phyloP scores from a whole-genome alignment of 169 alveolate genomes.

The Hammondia hammondi region DNA sequence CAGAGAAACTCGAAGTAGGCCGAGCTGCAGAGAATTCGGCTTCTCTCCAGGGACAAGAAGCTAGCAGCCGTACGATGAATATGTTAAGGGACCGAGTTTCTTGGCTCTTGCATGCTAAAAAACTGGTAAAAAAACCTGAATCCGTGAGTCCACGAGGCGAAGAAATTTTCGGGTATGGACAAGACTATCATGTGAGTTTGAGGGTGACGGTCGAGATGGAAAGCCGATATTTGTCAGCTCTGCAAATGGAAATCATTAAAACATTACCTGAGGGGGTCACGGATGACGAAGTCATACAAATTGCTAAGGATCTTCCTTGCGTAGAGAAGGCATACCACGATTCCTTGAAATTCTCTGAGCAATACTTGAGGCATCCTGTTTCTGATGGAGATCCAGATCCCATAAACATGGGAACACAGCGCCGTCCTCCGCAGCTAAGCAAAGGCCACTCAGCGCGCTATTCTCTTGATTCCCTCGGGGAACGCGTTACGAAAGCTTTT shows the following conservation, averaged over 20 bases:
- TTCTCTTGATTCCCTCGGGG: neutral
- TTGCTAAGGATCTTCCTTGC: constrained; percentile 35
- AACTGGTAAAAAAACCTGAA: constrained; percentile 7
- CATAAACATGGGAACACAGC: neutral
- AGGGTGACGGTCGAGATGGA: constrained; percentile 34
- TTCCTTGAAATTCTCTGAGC: constrained; percentile 22
- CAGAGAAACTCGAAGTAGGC: constrained; percentile 10
- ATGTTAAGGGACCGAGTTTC: constrained; percentile 8
- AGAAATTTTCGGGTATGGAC: neutral
- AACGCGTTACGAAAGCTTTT: neutral
- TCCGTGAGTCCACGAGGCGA: neutral
- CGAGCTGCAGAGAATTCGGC: neutral
- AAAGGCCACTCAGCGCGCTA: neutral
- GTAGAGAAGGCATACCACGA: constrained; percentile 44
- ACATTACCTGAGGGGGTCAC: constrained; percentile 45
- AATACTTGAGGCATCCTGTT: neutral
- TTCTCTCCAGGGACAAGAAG: constrained; percentile 47
- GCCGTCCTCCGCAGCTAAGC: neutral
- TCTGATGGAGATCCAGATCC: neutral
- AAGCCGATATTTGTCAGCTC: constrained; percentile 45
- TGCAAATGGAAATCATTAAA: constrained; percentile 50
- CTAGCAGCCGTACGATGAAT: constrained; percentile 7
- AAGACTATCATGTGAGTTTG: neutral
- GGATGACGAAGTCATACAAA: constrained; percentile 6
- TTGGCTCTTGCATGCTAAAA: constrained; percentile 23